These are phyloP conservation scores for Sarocladium oryzae DNA, from an alignment of 2,329 filamentous ascomycete genomes.

Conservation along the genomic window DNA sequence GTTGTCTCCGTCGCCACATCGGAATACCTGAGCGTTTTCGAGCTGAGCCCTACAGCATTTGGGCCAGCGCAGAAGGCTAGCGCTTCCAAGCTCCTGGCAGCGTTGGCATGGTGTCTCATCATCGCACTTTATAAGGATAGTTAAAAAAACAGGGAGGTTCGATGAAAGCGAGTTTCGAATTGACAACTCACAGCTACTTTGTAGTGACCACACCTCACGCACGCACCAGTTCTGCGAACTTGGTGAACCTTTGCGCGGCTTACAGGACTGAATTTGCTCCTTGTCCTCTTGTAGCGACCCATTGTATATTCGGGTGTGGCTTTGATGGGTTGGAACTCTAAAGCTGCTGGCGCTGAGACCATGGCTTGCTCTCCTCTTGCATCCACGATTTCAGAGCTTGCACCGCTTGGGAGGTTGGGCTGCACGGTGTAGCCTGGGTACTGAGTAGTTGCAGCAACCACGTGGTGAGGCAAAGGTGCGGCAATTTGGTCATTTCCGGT, in stretches of 20 bases:
- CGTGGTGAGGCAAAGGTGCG: too few species aligned
- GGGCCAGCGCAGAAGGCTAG: background rate
- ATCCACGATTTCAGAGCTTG: too few species aligned
- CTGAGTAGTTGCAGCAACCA: too few species aligned
- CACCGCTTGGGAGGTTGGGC: too few species aligned
- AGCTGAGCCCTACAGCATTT: background rate
- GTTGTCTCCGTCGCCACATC: conserved; percentile 3
- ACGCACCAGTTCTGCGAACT: background rate
- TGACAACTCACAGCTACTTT: background rate
- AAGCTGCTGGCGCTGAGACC: too few species aligned
- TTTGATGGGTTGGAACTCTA: background rate
- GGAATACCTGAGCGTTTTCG: background rate
- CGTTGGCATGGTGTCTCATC: background rate
- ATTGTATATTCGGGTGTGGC: background rate
- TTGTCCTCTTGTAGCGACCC: background rate
- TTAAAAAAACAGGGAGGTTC: background rate
- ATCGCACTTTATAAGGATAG: background rate
- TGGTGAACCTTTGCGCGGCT: background rate
- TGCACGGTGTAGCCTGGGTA: too few species aligned
- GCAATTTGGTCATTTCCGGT: too few species aligned
- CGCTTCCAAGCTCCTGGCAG: background rate
- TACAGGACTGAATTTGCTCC: background rate
- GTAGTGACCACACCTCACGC: background rate
- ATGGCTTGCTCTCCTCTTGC: too few species aligned
- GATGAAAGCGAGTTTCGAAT: background rate